These are phyloP conservation scores for Dendrothele bispora DNA, from an alignment of 768 basidiomycete species.

Conservation along the genomic window DNA sequence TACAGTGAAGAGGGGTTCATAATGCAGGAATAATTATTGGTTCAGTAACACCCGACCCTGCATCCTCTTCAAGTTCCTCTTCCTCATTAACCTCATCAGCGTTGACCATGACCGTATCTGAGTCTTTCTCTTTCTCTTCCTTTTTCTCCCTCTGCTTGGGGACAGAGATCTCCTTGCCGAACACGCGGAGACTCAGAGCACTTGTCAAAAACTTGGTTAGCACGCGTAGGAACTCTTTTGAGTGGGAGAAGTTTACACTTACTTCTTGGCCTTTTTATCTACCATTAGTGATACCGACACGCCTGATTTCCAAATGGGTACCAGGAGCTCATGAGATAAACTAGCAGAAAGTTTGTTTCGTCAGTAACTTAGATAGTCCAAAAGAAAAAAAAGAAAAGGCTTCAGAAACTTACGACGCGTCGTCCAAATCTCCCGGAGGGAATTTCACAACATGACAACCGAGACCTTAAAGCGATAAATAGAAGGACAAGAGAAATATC, in stretches of 20 bases:
- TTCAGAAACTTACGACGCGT: conserved; percentile 43
- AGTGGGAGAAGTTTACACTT: conserved; percentile 13
- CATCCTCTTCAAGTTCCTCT: no score
- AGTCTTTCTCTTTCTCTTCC: conserved; percentile 9
- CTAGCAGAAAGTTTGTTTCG: conserved; percentile 35
- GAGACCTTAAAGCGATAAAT: conserved; percentile 37
- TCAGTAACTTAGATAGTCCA: neutral
- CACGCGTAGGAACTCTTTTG: neutral
- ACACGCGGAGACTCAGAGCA: conserved; percentile 84
- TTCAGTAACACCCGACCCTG: no score
- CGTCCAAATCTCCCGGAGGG: conserved; percentile 49
- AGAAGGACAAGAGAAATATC: neutral
- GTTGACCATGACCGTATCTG: no score
- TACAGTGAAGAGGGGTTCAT: no score
- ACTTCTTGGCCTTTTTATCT: conserved; percentile 97
- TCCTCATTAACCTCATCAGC: no score
- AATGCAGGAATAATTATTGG: no score
- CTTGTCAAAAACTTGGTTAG: conserved; percentile 37
- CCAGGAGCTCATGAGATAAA: conserved; percentile 73
- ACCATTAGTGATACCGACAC: conserved; percentile 89
- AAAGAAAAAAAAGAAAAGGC: conserved; percentile 22
- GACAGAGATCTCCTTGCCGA: conserved; percentile 73
- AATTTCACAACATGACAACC: conserved; percentile 80
- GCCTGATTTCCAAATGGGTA: conserved; percentile 96
- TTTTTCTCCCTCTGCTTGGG: conserved; percentile 32